phyloP scores from a whole-genome alignment of 495 filamentous ascomycete genomes.

The Diplogelasinospora grovesii region DNA sequence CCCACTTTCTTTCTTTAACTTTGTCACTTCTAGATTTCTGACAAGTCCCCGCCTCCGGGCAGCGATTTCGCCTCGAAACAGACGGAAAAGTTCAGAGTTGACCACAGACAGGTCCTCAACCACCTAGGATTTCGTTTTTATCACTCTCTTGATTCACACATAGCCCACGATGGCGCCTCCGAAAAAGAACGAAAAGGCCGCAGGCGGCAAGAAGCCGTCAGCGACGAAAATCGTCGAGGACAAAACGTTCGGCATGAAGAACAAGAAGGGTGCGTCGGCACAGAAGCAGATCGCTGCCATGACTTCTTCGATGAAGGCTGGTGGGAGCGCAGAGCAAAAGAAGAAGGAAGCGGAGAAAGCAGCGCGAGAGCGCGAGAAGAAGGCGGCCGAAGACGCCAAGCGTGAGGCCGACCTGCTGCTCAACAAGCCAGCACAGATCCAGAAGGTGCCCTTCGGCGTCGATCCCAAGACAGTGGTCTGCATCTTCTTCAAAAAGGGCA shows the following conservation, averaged over 20 bases:
- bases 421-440: slow-evolving; percentile 89
- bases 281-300: slow-evolving; percentile 85
- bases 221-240: slow-evolving; percentile 70
- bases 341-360: slow-evolving; percentile 82
- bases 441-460: slow-evolving; percentile 96
- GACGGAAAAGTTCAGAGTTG: too few species aligned
- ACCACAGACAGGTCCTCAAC: too few species aligned
- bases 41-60: too few species aligned
- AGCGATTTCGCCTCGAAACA: too few species aligned
- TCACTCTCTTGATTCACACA: neutral
- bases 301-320: slow-evolving; percentile 58
- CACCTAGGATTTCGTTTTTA: neutral
- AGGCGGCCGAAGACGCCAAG: slow-evolving; percentile 71
- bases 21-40: too few species aligned
- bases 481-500: slow-evolving; percentile 90
- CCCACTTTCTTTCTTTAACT: too few species aligned
- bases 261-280: slow-evolving; percentile 90
- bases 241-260: slow-evolving; percentile 99
- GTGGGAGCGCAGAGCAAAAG: slow-evolving; percentile 79
- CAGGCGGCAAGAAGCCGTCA: slow-evolving; percentile 45
- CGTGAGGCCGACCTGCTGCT: slow-evolving; percentile 72
- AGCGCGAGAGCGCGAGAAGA: slow-evolving; percentile 75
- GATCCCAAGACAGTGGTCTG: slow-evolving; percentile 98
- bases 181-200: slow-evolving; percentile 68
- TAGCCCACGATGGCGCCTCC: slow-evolving; percentile 77